Evolutionary conservation across 2,329 filamentous ascomycete genomes (phyloP).

Genomic region (Chaetomiaceae sp.): DNA sequence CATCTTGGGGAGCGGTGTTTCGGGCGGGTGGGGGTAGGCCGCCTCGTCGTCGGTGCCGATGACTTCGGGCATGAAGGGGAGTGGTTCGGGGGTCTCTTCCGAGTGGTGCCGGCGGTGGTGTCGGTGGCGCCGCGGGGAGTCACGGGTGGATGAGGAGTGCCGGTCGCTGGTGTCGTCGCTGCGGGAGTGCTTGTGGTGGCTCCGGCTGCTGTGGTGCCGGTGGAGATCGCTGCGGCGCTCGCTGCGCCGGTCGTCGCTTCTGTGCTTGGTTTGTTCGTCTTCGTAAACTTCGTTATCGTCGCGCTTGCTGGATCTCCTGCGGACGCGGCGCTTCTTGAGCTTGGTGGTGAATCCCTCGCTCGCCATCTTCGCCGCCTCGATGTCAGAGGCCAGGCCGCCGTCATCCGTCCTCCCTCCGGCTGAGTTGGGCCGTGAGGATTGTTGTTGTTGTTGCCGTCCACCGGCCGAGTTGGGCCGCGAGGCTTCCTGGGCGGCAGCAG

Average conservation of each 20-base stretch:
- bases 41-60: constrained; percentile 29
- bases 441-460: constrained; percentile 26
- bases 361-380: constrained; percentile 33
- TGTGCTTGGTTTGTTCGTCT: constrained; percentile 18
- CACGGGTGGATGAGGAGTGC: constrained; percentile 16
- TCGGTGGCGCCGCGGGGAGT: constrained; percentile 18
- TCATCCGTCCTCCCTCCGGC: constrained; percentile 29
- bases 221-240: constrained; percentile 18
- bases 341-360: constrained; percentile 42
- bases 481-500: constrained; percentile 20
- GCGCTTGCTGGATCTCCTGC: constrained; percentile 29
- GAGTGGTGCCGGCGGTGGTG: constrained; percentile 24
- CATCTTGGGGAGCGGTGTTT: constrained; percentile 23
- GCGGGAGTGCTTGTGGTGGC: constrained; percentile 29
- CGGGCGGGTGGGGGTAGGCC: constrained; percentile 21
- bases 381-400: constrained; percentile 32
- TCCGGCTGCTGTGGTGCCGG: constrained; percentile 18
- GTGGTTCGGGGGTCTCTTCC: constrained; percentile 21
- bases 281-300: constrained; percentile 32
- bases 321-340: constrained; percentile 44
- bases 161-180: constrained; percentile 27
- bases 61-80: constrained; percentile 25
- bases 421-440: constrained; percentile 15
- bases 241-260: constrained; percentile 13
- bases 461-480: constrained; percentile 14